Evolutionary conservation across 2,329 filamentous ascomycete genomes (phyloP), one percentile per base, ranked within the genome.

Genomic region (Alternaria angustiovoidea): DNA sequence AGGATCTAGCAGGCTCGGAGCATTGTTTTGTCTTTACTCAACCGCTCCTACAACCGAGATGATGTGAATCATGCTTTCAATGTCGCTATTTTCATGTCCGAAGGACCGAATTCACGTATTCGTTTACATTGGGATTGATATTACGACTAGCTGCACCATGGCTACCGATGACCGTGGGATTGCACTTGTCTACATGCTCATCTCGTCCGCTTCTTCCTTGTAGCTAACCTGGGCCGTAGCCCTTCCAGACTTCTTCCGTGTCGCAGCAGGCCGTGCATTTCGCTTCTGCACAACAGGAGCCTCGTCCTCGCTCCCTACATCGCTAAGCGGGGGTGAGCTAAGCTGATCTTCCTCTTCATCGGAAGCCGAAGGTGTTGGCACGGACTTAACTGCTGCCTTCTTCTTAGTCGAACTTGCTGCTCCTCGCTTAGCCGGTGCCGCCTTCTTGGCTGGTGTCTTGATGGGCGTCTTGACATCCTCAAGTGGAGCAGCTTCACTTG

Each of bases 361-460:
- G 48, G 78, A 78, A 12, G 77, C 68, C 56, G 77, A 80, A 18
- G 81, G 82, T 32, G 81, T 83, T 48, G 78, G 77, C n/a, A 77
- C 80, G 28, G 68, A 68, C 59, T 79, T 81, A 42, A 71, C 70
- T 41, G 69, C 71, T 44, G 74, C 68, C 66, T 69, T 76, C 68
- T 74, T 79, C 68, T 79, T 81, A 26, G 76, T 72, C 48, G 68
- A 64, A 51, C 72, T 75, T 54, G 52, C 44, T 59, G 39, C 32
- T 56, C 32, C 46, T 47, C 52, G 57, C 57, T 76, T 76, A 32
- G 65, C 46, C 28, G 47, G 20, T 47, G 68, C 66, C 14, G 72
- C 28, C 66, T 81, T 81, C 61, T 78, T 81, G 20, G 75, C 78
- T 32, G 75, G 75, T 24, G 75, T 77, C 26, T 75, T 76, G 42